These are phyloP conservation scores for Aspergillus spinulosporus DNA, from an alignment of 2,329 filamentous ascomycete genomes.

Conservation along the genomic window DNA sequence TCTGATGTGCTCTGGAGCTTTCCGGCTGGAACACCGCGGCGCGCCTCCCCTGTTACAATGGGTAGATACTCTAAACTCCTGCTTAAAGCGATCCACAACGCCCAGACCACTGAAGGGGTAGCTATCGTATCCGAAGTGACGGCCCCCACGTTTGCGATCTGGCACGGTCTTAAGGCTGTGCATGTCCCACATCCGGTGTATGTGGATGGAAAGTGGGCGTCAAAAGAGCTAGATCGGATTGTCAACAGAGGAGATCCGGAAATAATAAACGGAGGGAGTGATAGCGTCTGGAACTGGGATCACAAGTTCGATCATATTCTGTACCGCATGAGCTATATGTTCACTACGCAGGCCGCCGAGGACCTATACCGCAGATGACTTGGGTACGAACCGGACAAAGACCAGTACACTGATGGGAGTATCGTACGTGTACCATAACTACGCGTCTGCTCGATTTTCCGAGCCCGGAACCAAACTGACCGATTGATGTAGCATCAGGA, in stretches of 20 bases:
- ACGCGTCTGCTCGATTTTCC: background rate
- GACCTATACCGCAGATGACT: background rate
- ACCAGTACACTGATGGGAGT: background rate
- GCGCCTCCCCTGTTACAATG: too few species aligned
- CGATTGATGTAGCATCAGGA: background rate
- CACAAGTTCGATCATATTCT: too few species aligned
- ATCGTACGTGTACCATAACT: background rate
- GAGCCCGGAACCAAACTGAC: background rate
- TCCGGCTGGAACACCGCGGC: too few species aligned
- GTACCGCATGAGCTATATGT: background rate
- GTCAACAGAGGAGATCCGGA: background rate
- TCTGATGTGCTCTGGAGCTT: too few species aligned
- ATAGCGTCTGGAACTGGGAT: background rate
- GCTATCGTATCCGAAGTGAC: background rate
- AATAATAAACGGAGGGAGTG: background rate
- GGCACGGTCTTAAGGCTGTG: background rate
- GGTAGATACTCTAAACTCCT: too few species aligned
- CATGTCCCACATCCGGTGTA: background rate
- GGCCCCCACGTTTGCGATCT: background rate
- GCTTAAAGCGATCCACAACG: too few species aligned
- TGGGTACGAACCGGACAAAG: background rate
- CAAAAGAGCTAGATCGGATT: background rate
- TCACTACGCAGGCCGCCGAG: background rate
- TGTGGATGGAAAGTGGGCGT: background rate
- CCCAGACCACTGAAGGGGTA: too few species aligned